phyloP scores from a whole-genome alignment of 2,329 filamentous ascomycete genomes.

The Diaporthe helianthi region DNA sequence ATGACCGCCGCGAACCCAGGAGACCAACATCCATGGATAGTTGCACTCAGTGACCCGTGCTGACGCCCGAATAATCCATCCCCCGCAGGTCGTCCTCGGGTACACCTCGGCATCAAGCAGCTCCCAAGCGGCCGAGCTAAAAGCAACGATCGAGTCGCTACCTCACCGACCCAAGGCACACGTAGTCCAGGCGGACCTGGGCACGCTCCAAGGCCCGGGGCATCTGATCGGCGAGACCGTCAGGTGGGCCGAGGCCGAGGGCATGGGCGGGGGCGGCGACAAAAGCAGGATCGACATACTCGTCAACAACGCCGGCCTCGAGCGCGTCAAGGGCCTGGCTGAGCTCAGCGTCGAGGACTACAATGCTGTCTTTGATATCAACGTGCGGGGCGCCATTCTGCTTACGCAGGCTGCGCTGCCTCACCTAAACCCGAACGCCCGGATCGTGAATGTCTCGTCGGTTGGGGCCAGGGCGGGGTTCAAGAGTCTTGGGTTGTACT shows the following conservation, averaged over 20 bases:
- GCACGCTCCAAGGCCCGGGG: constrained; percentile 36
- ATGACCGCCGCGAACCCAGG: no score
- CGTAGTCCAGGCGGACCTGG: constrained; percentile 38
- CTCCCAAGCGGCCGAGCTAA: constrained; percentile 63
- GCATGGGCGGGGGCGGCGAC: constrained; percentile 17
- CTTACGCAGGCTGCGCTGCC: constrained; percentile 61
- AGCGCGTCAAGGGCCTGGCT: constrained; percentile 44
- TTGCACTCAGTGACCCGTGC: neutral
- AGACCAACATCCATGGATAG: no score
- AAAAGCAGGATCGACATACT: constrained; percentile 40
- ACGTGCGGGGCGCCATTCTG: constrained; percentile 61
- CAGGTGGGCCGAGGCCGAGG: constrained; percentile 27
- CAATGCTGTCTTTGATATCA: constrained; percentile 61
- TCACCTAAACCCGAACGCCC: constrained; percentile 51
- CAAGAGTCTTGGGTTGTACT: constrained; percentile 56
- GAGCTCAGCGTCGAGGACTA: constrained; percentile 58
- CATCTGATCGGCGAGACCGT: constrained; percentile 37
- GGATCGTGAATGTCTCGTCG: constrained; percentile 67
- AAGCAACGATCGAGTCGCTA: constrained; percentile 64
- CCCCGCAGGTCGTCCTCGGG: constrained; percentile 55
- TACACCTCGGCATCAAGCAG: constrained; percentile 71
- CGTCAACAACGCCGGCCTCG: constrained; percentile 48
- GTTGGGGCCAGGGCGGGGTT: constrained; percentile 58
- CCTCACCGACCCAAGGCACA: constrained; percentile 38
- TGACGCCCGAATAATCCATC: no score